phyloP scores from a whole-genome alignment of 2,329 filamentous ascomycete genomes.

The Akanthomyces uredinophilus region DNA sequence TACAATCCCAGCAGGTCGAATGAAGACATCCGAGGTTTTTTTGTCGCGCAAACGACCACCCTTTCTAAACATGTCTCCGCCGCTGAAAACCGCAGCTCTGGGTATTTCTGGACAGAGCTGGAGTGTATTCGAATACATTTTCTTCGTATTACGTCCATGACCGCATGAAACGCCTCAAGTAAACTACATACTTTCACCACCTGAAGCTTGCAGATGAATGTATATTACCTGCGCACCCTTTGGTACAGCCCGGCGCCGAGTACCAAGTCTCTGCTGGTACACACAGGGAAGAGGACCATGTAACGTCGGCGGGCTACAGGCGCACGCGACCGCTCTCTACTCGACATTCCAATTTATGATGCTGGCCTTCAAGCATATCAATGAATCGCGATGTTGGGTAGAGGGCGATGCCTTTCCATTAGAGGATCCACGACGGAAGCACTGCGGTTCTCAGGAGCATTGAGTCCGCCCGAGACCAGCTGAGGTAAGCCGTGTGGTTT shows the following conservation, averaged over 20 bases:
- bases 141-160: neutral
- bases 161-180: neutral
- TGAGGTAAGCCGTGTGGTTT: too few relatives aligned
- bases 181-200: neutral
- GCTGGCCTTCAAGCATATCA: too few relatives aligned
- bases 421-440: too few relatives aligned
- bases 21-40: neutral
- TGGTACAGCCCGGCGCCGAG: neutral
- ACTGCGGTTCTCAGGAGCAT: too few relatives aligned
- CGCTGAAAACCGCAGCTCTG: neutral
- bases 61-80: neutral
- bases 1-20: neutral
- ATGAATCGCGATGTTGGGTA: too few relatives aligned
- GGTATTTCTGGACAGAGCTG: neutral
- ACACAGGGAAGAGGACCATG: neutral
- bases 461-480: too few relatives aligned
- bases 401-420: too few relatives aligned
- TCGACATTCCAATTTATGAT: too few relatives aligned
- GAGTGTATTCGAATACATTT: neutral
- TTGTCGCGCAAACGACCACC: neutral
- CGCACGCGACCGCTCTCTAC: too few relatives aligned
- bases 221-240: neutral
- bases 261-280: too few relatives aligned
- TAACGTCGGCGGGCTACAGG: too few relatives aligned
- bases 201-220: neutral